These are phyloP conservation scores for Bondarzewia mesenterica DNA, from an alignment of 1,284 basidiomycete genomes.

Conservation along the genomic window DNA sequence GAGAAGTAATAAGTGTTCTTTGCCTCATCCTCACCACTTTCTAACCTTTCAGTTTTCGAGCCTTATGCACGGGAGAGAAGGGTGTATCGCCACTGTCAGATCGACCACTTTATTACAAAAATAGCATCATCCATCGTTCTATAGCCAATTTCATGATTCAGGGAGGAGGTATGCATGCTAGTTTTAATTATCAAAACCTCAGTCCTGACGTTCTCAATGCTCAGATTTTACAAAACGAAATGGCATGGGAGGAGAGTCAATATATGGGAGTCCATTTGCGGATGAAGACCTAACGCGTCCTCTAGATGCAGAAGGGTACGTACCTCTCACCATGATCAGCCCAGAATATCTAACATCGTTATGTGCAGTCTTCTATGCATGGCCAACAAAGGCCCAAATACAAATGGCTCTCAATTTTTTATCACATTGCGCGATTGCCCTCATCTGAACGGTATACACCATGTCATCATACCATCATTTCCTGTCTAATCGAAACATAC, in stretches of 20 bases:
- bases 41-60: conserved; percentile 59
- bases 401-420: conserved; percentile 81
- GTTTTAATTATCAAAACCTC: not conserved
- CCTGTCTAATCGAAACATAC: not conserved
- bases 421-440: conserved; percentile 68
- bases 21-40: not conserved
- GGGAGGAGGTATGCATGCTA: conserved; percentile 50
- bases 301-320: conserved; percentile 55
- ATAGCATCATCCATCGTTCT: conserved; percentile 69
- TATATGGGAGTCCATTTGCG: conserved; percentile 66
- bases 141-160: conserved; percentile 88
- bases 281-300: conserved; percentile 70
- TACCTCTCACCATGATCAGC: no score
- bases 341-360: not conserved
- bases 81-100: conserved; percentile 59
- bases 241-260: conserved; percentile 78
- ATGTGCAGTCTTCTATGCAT: conserved; percentile 62
- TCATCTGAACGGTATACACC: conserved; percentile 51
- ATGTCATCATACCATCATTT: not conserved
- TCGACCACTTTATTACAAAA: conserved; percentile 76
- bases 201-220: not conserved
- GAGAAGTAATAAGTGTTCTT: conserved; percentile 62
- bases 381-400: conserved; percentile 78
- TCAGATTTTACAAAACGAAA: conserved; percentile 71
- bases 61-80: conserved; percentile 83